Evolutionary conservation across 2,329 filamentous ascomycete genomes (phyloP).

Genomic region (Chrysoporthe austroafricana): DNA sequence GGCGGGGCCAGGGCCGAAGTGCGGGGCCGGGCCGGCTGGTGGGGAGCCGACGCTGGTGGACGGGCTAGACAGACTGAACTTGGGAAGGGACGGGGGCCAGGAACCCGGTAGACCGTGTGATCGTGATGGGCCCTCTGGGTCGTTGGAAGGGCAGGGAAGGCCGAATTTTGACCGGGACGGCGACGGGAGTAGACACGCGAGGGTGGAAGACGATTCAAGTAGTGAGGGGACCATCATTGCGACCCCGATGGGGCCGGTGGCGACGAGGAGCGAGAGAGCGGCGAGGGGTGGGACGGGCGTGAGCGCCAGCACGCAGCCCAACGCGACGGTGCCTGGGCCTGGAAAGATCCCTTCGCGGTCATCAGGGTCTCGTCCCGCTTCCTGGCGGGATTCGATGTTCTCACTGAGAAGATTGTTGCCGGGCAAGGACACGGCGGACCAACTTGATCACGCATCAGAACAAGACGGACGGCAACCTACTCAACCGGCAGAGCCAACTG

Average conservation of each 20-base stretch:
- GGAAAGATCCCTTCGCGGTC: not conserved
- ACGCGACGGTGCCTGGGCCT: too few relatives aligned
- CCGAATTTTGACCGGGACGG: not conserved
- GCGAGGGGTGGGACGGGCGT: too few relatives aligned
- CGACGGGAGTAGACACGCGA: too few relatives aligned
- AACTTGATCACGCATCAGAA: not conserved
- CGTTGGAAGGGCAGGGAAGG: not conserved
- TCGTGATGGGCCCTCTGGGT: not conserved
- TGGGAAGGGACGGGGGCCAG: not conserved
- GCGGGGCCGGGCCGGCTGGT: not conserved
- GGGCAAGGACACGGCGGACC: not conserved
- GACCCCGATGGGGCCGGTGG: not conserved
- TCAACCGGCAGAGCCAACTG: not conserved
- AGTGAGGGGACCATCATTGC: not conserved
- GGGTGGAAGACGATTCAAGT: not conserved
- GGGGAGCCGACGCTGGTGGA: not conserved
- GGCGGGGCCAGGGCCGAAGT: not conserved
- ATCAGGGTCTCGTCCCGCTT: not conserved
- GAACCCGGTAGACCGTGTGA: not conserved
- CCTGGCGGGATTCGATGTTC: not conserved
- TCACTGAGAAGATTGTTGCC: not conserved
- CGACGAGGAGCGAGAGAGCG: not conserved
- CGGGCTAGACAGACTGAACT: not conserved
- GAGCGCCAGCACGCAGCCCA: not conserved
- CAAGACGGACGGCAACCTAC: not conserved